Evolutionary conservation across 148 eudicot genomes (phyloP), one percentile per base, ranked within the genome.

Genomic region (Agrostemma githago): DNA sequence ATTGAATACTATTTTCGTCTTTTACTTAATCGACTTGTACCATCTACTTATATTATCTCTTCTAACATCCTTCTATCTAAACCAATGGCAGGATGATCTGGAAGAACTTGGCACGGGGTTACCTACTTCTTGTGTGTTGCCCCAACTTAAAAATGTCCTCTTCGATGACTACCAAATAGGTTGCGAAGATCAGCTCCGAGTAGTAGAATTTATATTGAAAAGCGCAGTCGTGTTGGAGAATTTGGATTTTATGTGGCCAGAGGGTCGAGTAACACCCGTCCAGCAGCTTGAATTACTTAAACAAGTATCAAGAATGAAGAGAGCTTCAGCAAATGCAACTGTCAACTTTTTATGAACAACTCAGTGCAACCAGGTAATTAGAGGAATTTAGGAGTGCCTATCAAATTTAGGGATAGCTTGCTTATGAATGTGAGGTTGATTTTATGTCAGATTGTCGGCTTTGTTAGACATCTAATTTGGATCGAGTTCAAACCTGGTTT

Each of bases 321-420:
- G 60, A 66, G 76, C 76, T 4, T 73, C 76, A 62, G 37, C 69
- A 62, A 63, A 43, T 5, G 76, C 68, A 46, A 63, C 12, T n/a
- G 41, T 73, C 8, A 44, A 41, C 8, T 73, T 62, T 71, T 6
- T 7, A 16, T 59, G 62, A 59, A 8, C 11, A 59, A 51, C 54
- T n/a, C n/a, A 26, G 34, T 26, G 34, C 34, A 26, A 26, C 1
- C 34, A 26, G 34, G 34, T 26, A 26, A 26, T 26, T 26, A 26
- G 34, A 1, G 34, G 34, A 26, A 26, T 26, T 26, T 26, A 26
- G 34, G 34, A 26, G 34, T 26, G 34, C 34, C 34, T 26, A 26
- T 26, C 34, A 26, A 26, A 26, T 26, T 26, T 26, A 26, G 34
- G 34, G 34, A 26, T 26, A 26, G 34, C 34, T 26, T 26, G 34